Evolutionary conservation across 352 stramenopile genomes (phyloP), one percentile per base, ranked within the genome.

Genomic region (Thalassiosira oceanica): DNA sequence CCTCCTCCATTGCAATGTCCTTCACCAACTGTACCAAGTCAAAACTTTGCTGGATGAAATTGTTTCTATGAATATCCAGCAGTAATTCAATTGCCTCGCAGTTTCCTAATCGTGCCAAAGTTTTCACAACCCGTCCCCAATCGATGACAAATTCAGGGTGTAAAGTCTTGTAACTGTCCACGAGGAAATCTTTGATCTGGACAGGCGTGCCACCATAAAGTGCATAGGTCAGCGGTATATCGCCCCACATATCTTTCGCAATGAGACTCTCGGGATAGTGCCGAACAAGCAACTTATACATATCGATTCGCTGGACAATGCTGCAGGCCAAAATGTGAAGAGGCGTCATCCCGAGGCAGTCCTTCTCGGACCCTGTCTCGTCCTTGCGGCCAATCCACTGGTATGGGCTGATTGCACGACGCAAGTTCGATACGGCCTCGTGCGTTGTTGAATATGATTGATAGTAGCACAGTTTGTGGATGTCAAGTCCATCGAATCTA

Each of bases 271-370:
- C 33, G 2, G 45, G 45, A 41, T 58, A 43, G 3, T 26, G 29
- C 23, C 2, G 15, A 15, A 67, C 24, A 6, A 67, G 0, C 1
- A 58, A 16, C 33, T 21, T 29, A 28, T 35, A 60, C 2, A 67
- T 2, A 16, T 50, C 45, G 1, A 60, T 11, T 27, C 28, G 26
- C 13, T 58, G 57, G 21, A 41, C 44, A 0, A 37, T 52, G 0
- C 35, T 60, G 48, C 57, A 67, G 0, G 46, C 57, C 18, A 67
- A 29, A 42, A 67, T 67, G 24, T 67, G 57, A 20, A 67, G 45
- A 1, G 44, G 57, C 13, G 57, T 67, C 55, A 65, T 65, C n/a
- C 55, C 55, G 15, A 65, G 41, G 16, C 42, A 65, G 48, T 65
- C 55, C 31, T 55, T 41, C 23, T 51, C 33, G 23, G 42, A 60